phyloP scores from a whole-genome alignment of 2,329 filamentous ascomycete species.

The Colletotrichum euphorbiae region DNA sequence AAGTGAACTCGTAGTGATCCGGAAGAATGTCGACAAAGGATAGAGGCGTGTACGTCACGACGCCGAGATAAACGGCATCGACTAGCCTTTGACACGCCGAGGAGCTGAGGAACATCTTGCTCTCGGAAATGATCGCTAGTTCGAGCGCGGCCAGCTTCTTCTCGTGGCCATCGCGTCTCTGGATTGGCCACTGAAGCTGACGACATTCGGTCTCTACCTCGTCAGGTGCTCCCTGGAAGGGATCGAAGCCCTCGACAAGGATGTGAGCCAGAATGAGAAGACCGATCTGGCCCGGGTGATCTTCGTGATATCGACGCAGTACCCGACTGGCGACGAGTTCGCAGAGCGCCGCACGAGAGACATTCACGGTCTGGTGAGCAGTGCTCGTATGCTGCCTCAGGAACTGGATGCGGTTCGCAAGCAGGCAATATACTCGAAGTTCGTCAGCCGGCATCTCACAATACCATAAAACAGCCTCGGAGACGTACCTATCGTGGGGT shows the following conservation, averaged over 20 bases:
- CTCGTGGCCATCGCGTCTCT: constrained; percentile 54
- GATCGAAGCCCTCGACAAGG: constrained; percentile 77
- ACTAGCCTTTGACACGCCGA: constrained; percentile 77
- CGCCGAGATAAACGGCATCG: constrained; percentile 75
- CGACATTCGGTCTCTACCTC: constrained; percentile 58
- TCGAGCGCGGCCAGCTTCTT: constrained; percentile 76
- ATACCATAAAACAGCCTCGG: background rate
- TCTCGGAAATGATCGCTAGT: constrained; percentile 78
- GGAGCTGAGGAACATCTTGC: constrained; percentile 75
- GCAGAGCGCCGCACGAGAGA: constrained; percentile 75
- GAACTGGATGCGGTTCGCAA: constrained; percentile 78
- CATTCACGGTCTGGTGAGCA: constrained; percentile 76
- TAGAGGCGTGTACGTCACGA: constrained; percentile 78
- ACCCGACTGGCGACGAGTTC: constrained; percentile 76
- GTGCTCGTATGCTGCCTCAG: constrained; percentile 73
- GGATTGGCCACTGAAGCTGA: constrained; percentile 52
- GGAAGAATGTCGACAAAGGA: constrained; percentile 79
- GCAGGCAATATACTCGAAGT: constrained; percentile 72
- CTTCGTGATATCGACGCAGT: constrained; percentile 75
- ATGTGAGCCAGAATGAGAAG: constrained; percentile 75
- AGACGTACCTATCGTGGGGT: constrained; percentile 69
- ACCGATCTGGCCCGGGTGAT: constrained; percentile 71
- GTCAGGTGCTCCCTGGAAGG: constrained; percentile 75
- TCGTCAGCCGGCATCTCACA: background rate
- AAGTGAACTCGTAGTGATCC: constrained; percentile 78